Evolutionary conservation across 75 land plant species (phyloP).

Genomic region (Adiantum capillusveneris): DNA sequence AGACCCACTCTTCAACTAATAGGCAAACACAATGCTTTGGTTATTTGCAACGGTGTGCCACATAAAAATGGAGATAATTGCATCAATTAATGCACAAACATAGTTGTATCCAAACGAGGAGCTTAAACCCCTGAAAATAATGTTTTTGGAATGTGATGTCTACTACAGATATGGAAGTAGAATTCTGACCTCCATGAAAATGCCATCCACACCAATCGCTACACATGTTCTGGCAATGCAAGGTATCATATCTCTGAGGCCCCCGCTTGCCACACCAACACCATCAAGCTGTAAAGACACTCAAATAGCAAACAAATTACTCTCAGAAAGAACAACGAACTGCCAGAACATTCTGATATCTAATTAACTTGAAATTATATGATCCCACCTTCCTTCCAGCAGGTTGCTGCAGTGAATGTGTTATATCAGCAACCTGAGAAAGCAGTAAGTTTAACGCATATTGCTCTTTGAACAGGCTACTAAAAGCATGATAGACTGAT

Average conservation of each 20-base stretch:
- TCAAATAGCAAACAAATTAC: too few species aligned
- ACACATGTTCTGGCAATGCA: constrained; percentile 94
- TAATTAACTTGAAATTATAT: too few species aligned
- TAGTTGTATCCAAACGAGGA: too few species aligned
- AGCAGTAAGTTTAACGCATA: neutral
- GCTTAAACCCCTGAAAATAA: neutral
- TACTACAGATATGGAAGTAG: too few species aligned
- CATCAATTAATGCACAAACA: neutral
- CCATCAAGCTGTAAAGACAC: constrained; percentile 65
- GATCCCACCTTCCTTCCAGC: constrained; percentile 96
- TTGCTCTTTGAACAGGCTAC: neutral
- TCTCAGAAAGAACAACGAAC: too few species aligned
- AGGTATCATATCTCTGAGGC: constrained; percentile 88
- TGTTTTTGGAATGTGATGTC: neutral
- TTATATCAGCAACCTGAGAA: constrained; percentile 86
- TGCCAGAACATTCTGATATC: too few species aligned
- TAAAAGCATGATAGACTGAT: too few species aligned
- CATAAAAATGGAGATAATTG: too few species aligned
- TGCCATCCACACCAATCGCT: constrained; percentile 97
- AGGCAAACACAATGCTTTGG: too few species aligned
- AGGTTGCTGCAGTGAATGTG: constrained; percentile 95
- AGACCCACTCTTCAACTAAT: too few species aligned
- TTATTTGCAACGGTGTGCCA: too few species aligned
- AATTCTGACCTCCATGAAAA: constrained; percentile 86
- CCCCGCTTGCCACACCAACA: constrained; percentile 98